Base-by-base conservation (phyloP, 768 basidiomycete genomes). In the Mycena metata region DNA sequence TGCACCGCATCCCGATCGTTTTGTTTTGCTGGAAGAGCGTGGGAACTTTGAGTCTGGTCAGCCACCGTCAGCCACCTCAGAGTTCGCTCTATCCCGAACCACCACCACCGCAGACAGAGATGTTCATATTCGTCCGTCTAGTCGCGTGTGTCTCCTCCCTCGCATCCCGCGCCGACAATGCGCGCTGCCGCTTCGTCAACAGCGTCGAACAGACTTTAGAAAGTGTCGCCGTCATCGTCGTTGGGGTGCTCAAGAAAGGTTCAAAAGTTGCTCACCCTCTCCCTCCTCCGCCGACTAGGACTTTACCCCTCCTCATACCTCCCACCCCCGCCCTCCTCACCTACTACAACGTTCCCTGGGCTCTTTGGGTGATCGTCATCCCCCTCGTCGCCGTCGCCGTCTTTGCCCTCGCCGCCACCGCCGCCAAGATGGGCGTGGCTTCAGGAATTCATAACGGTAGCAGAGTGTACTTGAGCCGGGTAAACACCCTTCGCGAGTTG, bases 221-320 rank as follows among this genome's bases (percentile, higher is more conserved):
- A 4, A 36, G 35, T 9, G 30, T 24, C 24, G 24, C 33, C 26
- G 17, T 60, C 46, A 3, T 9, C 30, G 60, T 19, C 21, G 36
- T 30, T 17, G 23, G 16, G 11, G 39, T 19, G 15, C 16, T 51
- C 39, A 43, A 62, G 39, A 13, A 12, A n/a, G n/a, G n/a, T n/a
- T n/a, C n/a, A n/a, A n/a, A n/a, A n/a, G n/a, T n/a, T n/a, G n/a
- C n/a, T 8, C 23, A n/a, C 10, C 5, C 4, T 3, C 43, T 47
- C 15, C 45, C 45, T n/a, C 42, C n/a, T 35, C 58, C 43, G 5
- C 42, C 58, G 10, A 60, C 45, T n/a, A 54, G 33, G n/a, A 33
- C 26, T 0, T 39, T 5, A 17, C 33, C 45, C 3, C 8, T 46
- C 6, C 23, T 8, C 17, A 1, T 42, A 3, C 26, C 45, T 5